Evolutionary conservation across 2,329 filamentous ascomycete genomes (phyloP).

Genomic region (Albifimbria verrucaria): DNA sequence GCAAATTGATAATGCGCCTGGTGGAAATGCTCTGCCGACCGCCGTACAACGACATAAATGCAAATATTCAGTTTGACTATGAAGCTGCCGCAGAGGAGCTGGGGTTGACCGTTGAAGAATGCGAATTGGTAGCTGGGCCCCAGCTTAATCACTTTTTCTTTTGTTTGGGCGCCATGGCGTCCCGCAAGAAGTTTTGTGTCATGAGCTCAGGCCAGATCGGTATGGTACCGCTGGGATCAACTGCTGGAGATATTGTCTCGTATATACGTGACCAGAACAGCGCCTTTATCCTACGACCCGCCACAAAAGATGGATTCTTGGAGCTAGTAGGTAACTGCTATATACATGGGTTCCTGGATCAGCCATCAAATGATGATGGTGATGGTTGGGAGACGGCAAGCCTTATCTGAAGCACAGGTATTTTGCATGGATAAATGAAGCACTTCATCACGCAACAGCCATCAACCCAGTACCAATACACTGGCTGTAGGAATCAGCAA

Average conservation of each 20-base stretch:
- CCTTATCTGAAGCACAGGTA: background rate
- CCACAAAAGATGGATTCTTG: background rate
- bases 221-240: background rate
- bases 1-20: background rate
- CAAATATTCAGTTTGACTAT: background rate
- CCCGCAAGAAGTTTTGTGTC: background rate
- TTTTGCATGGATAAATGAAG: no score
- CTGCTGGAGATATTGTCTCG: background rate
- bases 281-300: background rate
- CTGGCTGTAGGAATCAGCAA: no score
- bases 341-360: background rate
- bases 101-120: background rate
- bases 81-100: background rate
- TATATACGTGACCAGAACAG: background rate
- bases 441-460: no score
- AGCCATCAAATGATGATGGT: background rate
- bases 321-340: background rate
- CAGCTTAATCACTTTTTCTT: background rate
- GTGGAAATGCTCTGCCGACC: background rate
- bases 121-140: background rate
- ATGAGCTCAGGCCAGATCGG: background rate
- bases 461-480: no score
- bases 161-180: background rate
- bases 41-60: background rate
- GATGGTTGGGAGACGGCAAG: background rate